phyloP scores from a whole-genome alignment of 2,329 filamentous ascomycete species.

The Ilyonectria sp. region DNA sequence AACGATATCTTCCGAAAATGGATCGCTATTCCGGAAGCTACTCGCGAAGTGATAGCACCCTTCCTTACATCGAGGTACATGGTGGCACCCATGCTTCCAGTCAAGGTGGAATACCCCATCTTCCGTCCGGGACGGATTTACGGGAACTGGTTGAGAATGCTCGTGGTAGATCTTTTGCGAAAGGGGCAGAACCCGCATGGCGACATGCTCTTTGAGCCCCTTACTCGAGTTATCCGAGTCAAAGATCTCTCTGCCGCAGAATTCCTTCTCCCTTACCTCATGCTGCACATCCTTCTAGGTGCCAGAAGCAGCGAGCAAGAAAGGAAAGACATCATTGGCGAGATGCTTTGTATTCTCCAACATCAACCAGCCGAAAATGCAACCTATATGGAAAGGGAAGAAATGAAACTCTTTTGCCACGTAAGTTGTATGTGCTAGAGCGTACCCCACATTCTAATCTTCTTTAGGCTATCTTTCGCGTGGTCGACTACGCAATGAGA shows the following conservation, averaged over 20 bases:
- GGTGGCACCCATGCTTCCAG: conserved; percentile 73
- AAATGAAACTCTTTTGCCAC: conserved; percentile 89
- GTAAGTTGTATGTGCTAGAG: conserved; percentile 62
- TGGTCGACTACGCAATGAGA: conserved; percentile 91
- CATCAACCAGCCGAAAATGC: conserved; percentile 67
- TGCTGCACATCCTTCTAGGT: conserved; percentile 86
- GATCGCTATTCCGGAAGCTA: conserved; percentile 81
- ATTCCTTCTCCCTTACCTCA: conserved; percentile 90
- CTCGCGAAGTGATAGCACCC: conserved; percentile 87
- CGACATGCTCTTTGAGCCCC: conserved; percentile 82
- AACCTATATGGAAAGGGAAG: conserved; percentile 76
- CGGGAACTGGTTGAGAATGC: conserved; percentile 83
- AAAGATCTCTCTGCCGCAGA: conserved; percentile 89
- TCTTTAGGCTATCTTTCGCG: conserved; percentile 84
- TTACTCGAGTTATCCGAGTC: conserved; percentile 86
- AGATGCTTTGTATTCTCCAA: conserved; percentile 82
- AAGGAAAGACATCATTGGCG: conserved; percentile 75
- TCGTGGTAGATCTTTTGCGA: conserved; percentile 87
- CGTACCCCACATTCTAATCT: conserved; percentile 33
- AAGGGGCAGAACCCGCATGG: conserved; percentile 83
- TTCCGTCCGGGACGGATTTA: conserved; percentile 80
- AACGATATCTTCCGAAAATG: conserved; percentile 80
- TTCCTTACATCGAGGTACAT: conserved; percentile 89
- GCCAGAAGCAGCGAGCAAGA: conserved; percentile 73
- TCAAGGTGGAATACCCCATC: conserved; percentile 80